Percentiles rank a stretch among this genome's conserved stretches.
These are phyloP conservation scores for Excoecaria cochinchinensis DNA, from an alignment of 345 rosid species.

Conservation along the genomic window DNA sequence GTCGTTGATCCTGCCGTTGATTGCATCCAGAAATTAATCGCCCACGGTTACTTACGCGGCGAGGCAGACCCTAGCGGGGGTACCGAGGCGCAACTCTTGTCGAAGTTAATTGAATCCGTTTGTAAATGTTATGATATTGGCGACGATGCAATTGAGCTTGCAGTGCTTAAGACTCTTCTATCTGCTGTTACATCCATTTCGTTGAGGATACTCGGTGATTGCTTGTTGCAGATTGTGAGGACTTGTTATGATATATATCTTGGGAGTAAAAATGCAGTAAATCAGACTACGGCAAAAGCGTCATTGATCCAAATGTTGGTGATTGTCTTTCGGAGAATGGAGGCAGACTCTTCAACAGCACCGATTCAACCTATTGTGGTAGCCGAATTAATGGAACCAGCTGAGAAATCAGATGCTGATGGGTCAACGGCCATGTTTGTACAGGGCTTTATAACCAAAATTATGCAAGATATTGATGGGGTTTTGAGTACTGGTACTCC, in stretches of 20 bases:
- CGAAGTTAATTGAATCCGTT: constrained; percentile 69
- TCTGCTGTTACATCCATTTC: constrained; percentile 90
- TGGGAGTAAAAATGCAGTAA: constrained; percentile 85
- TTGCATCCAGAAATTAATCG: constrained; percentile 85
- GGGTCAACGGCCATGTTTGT: constrained; percentile 80
- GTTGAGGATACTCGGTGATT: constrained; percentile 85
- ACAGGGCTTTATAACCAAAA: constrained; percentile 74
- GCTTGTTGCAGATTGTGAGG: constrained; percentile 82
- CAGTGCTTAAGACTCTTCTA: constrained; percentile 72
- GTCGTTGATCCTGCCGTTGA: constrained; percentile 92
- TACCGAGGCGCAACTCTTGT: constrained; percentile 60
- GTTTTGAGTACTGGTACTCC: constrained; percentile 57
- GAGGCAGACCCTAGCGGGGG: constrained; percentile 89
- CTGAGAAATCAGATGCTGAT: constrained; percentile 77
- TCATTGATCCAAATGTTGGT: constrained; percentile 95
- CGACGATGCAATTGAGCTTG: constrained; percentile 75
- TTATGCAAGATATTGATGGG: constrained; percentile 78
- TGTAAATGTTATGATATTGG: constrained; percentile 82
- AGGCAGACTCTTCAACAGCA: constrained; percentile 90
- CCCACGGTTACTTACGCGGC: constrained; percentile 93
- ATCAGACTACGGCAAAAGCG: constrained; percentile 94
- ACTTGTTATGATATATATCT: constrained; percentile 92
- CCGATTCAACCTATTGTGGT: constrained; percentile 98
- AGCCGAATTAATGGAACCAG: constrained; percentile 94
- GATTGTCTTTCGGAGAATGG: constrained; percentile 97